phyloP scores from a whole-genome alignment of 2,329 filamentous ascomycete species.

The Madurella mycetomatis region DNA sequence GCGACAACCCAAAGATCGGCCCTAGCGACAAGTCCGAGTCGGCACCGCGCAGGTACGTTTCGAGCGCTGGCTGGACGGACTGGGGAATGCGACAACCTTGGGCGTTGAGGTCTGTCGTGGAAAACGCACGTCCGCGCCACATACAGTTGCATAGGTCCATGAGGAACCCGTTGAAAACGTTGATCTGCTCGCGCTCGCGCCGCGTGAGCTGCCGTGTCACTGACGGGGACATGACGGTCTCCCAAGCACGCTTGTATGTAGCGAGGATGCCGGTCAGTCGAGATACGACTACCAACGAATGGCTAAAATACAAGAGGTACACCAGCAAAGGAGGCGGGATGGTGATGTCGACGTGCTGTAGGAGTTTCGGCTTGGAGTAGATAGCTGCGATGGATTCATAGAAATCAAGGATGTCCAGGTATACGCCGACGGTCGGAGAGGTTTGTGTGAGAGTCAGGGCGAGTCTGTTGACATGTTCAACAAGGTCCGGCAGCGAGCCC shows the following conservation, averaged over 20 bases:
- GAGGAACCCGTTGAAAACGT: conserved; percentile 74
- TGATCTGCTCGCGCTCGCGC: conserved; percentile 58
- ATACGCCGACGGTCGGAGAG: conserved; percentile 37
- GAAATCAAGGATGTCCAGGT: conserved; percentile 63
- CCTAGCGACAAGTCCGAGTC: conserved; percentile 44
- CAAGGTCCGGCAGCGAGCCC: conserved; percentile 38
- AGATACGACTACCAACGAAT: conserved; percentile 59
- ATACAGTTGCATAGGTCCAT: conserved; percentile 84
- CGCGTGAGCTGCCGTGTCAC: conserved; percentile 29
- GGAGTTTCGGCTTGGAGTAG: conserved; percentile 47
- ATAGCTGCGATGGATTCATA: conserved; percentile 59
- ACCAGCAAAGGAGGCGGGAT: conserved; percentile 64
- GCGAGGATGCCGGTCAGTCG: conserved; percentile 67
- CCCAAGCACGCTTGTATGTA: conserved; percentile 69
- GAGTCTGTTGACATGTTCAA: conserved; percentile 51
- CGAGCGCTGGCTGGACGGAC: conserved; percentile 42
- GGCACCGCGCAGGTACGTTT: conserved; percentile 45
- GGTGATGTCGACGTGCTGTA: conserved; percentile 57
- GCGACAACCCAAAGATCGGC: conserved; percentile 54
- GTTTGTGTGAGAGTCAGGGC: conserved; percentile 57
- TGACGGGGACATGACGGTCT: conserved; percentile 50
- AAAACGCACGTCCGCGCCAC: conserved; percentile 72
- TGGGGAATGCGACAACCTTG: conserved; percentile 49
- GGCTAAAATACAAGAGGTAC: conserved; percentile 66
- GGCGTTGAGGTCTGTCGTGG: conserved; percentile 57